Evolutionary conservation across 768 basidiomycete genomes (phyloP).

Genomic region (Lactarius hengduanensis): DNA sequence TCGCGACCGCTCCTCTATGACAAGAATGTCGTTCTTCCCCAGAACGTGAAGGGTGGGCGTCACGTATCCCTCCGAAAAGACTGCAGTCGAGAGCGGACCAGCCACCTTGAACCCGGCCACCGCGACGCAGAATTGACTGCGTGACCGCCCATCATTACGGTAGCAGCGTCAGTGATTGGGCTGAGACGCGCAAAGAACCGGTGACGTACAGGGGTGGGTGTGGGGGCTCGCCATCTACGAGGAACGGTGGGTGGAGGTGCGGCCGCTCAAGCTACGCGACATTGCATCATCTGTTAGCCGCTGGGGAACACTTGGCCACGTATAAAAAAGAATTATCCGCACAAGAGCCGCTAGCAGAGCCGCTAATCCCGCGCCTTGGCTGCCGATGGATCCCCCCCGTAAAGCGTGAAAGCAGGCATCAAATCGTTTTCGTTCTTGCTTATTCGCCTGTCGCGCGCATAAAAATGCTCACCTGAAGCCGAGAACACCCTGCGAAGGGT

Average conservation of each 20-base stretch:
- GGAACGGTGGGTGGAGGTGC: slow-evolving; percentile 52
- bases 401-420: slow-evolving; percentile 12
- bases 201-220: slow-evolving; percentile 71
- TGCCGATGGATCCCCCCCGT: slow-evolving; percentile 31
- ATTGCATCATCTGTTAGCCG: slow-evolving; percentile 10
- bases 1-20: slow-evolving; percentile 65
- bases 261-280: slow-evolving; percentile 52
- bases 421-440: slow-evolving; percentile 8
- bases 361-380: slow-evolving; percentile 79
- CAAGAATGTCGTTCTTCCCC: slow-evolving; percentile 75
- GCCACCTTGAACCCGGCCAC: slow-evolving; percentile 66
- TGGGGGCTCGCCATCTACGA: slow-evolving; percentile 59
- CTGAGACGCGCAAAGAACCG: slow-evolving; percentile 9
- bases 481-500: slow-evolving; percentile 58
- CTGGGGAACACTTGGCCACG: not conserved
- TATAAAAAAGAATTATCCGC: slow-evolving; percentile 32
- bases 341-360: slow-evolving; percentile 69
- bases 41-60: slow-evolving; percentile 80
- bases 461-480: slow-evolving; percentile 62
- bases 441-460: not conserved
- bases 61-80: slow-evolving; percentile 52
- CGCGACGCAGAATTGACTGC: slow-evolving; percentile 70
- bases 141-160: slow-evolving; percentile 4
- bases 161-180: slow-evolving; percentile 10
- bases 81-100: slow-evolving; percentile 45